These are phyloP conservation scores for Boletus chippewaensis DNA, from an alignment of 1,284 basidiomycete species.

Conservation along the genomic window DNA sequence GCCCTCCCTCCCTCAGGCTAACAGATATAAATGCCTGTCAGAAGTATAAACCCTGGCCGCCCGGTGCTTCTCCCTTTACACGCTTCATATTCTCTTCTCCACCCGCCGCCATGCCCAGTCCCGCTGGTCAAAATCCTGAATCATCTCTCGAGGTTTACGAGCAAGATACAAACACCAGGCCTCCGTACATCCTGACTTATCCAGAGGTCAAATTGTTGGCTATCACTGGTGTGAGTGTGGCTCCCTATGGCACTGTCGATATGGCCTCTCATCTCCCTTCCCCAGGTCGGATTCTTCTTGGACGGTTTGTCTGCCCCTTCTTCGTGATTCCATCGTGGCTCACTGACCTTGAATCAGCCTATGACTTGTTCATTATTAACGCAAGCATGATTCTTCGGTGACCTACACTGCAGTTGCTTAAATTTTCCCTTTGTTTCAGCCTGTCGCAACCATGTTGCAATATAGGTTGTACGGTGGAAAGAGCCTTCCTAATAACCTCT, in stretches of 20 bases:
- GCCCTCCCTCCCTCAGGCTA: no score
- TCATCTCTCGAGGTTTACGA: slow-evolving; percentile 42
- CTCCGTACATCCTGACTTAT: slow-evolving; percentile 41
- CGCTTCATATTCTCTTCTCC: not conserved
- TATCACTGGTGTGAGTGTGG: slow-evolving; percentile 49
- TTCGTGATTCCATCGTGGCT: not conserved
- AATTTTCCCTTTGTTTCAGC: slow-evolving; percentile 34
- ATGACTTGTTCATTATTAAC: slow-evolving; percentile 76
- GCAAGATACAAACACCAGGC: slow-evolving; percentile 35
- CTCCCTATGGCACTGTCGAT: slow-evolving; percentile 1
- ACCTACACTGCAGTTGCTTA: not conserved
- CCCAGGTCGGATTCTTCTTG: slow-evolving; percentile 61
- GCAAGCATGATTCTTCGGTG: slow-evolving; percentile 30
- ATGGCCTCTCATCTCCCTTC: not conserved
- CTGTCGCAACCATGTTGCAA: slow-evolving; percentile 71
- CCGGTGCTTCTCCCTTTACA: not conserved
- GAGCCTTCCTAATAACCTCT: slow-evolving; percentile 47
- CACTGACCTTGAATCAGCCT: slow-evolving; percentile 38
- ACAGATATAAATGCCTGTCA: slow-evolving; percentile 15
- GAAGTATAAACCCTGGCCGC: no score
- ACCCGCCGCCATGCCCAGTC: slow-evolving; percentile 12
- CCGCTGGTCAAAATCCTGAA: not conserved
- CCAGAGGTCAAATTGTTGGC: slow-evolving; percentile 52
- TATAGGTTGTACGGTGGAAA: slow-evolving; percentile 58
- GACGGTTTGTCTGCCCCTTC: slow-evolving; percentile 41